These are phyloP conservation scores for Pythium rhizo-oryzae DNA, from an alignment of 352 stramenopile species.

Conservation along the genomic window DNA sequence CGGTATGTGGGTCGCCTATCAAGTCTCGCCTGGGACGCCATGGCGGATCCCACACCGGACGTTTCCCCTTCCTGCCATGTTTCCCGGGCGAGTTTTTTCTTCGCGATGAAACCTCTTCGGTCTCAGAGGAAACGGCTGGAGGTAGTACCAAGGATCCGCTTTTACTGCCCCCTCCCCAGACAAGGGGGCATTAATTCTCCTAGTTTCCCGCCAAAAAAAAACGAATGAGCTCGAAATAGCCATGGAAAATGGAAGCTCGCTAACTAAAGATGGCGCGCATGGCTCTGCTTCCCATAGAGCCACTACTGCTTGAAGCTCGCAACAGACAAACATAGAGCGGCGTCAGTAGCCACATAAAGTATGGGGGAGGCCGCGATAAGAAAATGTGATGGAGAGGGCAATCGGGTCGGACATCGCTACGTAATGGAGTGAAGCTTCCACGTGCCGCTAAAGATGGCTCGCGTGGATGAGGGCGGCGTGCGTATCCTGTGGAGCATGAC, in stretches of 20 bases:
- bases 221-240: background rate
- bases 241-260: background rate
- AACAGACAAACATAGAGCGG: background rate
- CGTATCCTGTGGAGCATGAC: background rate
- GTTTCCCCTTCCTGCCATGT: conserved; percentile 8
- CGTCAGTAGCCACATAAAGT: too few relatives aligned
- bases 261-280: background rate
- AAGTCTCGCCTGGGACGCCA: background rate
- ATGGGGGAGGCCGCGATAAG: background rate
- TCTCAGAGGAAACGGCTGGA: conserved; percentile 7
- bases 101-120: conserved; percentile 19
- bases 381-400: background rate
- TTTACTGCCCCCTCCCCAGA: conserved; percentile 10
- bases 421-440: background rate
- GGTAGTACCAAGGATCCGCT: conserved; percentile 8
- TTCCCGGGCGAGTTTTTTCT: conserved; percentile 1
- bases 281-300: background rate
- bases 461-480: background rate
- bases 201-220: conserved; percentile 23
- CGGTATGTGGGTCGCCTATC: conserved; percentile 14
- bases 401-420: background rate
- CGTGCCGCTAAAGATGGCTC: conserved; percentile 1
- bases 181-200: background rate
- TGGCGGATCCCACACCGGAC: conserved; percentile 8
- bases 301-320: background rate